phyloP scores from a whole-genome alignment of 2,329 filamentous ascomycete species.

The Claviceps sp. region DNA sequence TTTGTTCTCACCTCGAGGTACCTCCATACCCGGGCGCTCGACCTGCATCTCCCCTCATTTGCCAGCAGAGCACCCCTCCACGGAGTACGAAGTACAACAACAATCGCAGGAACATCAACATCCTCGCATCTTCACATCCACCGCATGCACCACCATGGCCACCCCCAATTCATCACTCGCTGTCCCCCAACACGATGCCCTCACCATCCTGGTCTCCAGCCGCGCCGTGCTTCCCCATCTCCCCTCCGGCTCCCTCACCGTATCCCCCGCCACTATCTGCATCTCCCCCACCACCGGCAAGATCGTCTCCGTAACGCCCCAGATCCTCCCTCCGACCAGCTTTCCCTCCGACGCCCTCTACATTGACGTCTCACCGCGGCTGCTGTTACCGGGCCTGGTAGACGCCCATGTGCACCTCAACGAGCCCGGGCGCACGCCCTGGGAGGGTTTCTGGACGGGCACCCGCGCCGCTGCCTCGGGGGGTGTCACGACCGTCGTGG shows the following conservation, averaged over 20 bases:
- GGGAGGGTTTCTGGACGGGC: conserved; percentile 95
- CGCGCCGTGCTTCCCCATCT: conserved; percentile 67
- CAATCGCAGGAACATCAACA: no score
- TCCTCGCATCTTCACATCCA: neutral
- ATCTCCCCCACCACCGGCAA: conserved; percentile 71
- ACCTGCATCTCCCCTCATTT: no score
- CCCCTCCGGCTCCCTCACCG: conserved; percentile 41
- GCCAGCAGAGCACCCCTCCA: no score
- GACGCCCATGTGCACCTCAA: conserved; percentile 97
- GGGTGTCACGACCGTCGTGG: conserved; percentile 89
- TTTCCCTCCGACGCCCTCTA: conserved; percentile 67
- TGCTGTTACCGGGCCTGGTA: conserved; percentile 81
- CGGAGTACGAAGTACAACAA: no score
- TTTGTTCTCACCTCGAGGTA: no score
- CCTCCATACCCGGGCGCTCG: no score
- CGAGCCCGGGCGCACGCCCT: conserved; percentile 91
- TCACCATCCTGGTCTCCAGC: conserved; percentile 72
- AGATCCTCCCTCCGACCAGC: conserved; percentile 57
- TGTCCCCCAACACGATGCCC: conserved; percentile 13
- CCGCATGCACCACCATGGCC: neutral
- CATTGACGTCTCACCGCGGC: conserved; percentile 68
- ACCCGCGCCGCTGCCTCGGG: conserved; percentile 89
- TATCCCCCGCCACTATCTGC: conserved; percentile 73
- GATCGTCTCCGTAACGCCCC: conserved; percentile 62
- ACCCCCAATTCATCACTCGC: conserved; percentile 12